phyloP scores from a whole-genome alignment of 2,329 filamentous ascomycete species.

The Aureobasidium sp. region DNA sequence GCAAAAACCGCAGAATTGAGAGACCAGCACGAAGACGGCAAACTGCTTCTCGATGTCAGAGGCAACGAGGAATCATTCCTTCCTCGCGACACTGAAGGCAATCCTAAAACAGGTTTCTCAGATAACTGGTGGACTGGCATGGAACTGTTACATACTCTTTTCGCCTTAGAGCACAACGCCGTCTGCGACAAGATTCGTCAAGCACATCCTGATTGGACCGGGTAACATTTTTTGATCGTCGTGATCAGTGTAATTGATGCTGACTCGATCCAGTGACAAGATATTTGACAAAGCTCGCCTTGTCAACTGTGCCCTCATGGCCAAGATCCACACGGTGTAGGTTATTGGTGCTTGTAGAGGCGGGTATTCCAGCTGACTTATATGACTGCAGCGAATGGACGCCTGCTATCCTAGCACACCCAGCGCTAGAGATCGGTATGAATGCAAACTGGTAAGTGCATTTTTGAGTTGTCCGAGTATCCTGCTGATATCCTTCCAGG shows the following conservation, averaged over 20 bases:
- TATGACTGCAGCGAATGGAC: constrained; percentile 35
- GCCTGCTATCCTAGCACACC: constrained; percentile 41
- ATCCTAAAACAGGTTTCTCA: constrained; percentile 36
- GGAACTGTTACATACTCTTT: constrained; percentile 41
- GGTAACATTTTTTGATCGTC: not conserved
- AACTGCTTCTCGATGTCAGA: not conserved
- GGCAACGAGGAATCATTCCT: constrained; percentile 32
- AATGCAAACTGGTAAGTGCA: constrained; percentile 39
- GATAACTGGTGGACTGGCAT: constrained; percentile 44
- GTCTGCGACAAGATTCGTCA: constrained; percentile 35
- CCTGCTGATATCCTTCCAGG: constrained; percentile 20
- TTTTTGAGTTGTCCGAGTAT: too few relatives aligned
- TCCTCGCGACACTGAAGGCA: constrained; percentile 33
- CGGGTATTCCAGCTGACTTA: not conserved
- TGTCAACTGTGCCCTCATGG: constrained; percentile 42
- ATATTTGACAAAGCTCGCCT: constrained; percentile 41
- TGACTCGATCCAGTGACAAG: constrained; percentile 25
- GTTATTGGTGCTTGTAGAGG: not conserved
- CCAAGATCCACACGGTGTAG: constrained; percentile 42
- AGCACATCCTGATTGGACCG: constrained; percentile 31
- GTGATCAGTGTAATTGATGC: not conserved
- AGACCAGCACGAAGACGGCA: constrained; percentile 18
- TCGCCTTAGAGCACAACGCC: constrained; percentile 42
- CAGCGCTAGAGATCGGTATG: constrained; percentile 38
- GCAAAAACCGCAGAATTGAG: constrained; percentile 32